Conservation (phyloP, 306 rosid genomes). For the Acacia confusa region DNA sequence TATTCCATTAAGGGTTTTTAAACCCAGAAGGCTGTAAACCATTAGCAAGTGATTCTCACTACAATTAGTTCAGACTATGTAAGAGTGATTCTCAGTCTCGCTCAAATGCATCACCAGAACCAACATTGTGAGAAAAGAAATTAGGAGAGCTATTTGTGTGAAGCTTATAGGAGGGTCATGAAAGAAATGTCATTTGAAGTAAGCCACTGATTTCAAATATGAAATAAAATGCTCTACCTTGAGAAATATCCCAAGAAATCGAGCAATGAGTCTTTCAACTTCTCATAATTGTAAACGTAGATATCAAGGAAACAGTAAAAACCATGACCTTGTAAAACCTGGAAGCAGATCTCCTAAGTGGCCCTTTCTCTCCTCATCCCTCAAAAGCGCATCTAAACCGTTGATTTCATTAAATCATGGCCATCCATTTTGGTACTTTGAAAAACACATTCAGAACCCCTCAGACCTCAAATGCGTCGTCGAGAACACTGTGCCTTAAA, state of each 20-base stretch:
- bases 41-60: conserved; percentile 29
- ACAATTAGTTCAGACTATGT: not conserved
- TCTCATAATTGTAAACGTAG: conserved; percentile 37
- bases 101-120: not conserved
- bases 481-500: no score
- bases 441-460: no score
- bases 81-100: not conserved
- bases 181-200: not conserved
- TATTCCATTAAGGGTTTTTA: conserved; percentile 26
- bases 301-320: conserved; percentile 44
- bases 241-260: conserved; percentile 23
- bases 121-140: not conserved
- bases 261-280: conserved; percentile 15
- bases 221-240: conserved; percentile 35
- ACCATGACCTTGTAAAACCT: conserved; percentile 8
- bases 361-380: no score
- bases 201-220: not conserved
- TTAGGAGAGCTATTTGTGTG: no score
- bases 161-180: no score
- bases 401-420: no score
- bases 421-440: no score
- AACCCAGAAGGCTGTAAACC: conserved; percentile 47
- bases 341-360: no score
- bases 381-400: no score
- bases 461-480: no score